Evolutionary conservation across 495 filamentous ascomycete genomes (phyloP), one percentile per base, ranked within the genome.

Genomic region (Penicillium nucicola): DNA sequence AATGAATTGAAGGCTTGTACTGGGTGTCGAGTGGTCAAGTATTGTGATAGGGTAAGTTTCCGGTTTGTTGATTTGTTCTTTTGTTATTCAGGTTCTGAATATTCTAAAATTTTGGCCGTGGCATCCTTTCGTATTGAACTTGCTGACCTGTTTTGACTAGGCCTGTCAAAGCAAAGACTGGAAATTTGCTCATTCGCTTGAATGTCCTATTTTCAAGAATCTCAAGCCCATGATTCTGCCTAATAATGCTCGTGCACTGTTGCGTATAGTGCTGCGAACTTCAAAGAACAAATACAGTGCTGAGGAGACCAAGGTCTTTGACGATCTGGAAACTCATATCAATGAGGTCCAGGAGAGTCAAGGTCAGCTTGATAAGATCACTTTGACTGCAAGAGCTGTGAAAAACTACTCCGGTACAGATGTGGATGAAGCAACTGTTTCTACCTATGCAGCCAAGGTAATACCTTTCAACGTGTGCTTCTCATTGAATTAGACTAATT

Each of bases 151-250:
- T 37, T 18, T 18, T 9, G 10, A 14, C n/a, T 35, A 88, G 85
- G 58, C 61, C 2, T 89, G 85, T 57, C 85, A 88, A 71, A 57
- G 68, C 12, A 70, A 69, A 46, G 75, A 84, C 33, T 89, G 84
- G 85, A 79, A 76, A 43, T 65, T 70, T 17, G 61, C 66, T 5
- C 85, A 89, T 65, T 80, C 79, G 32, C 56, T 71, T 42, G 84
- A 87, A 70, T 89, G 85, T 59, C 53, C 70, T 8, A 70, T 79
- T 8, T 81, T 77, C 55, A 54, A 67, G 19, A 65, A 59, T 17
- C 66, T 81, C 7, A 60, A 68, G 19, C 79, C 80, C 12, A 64
- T 67, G 13, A 61, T 79, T 19, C 64, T 85, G 9, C 83, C 83
- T 0, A 81, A 72, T 46, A 76, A 78, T 58, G 81, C 77, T 5